Percentiles rank a stretch among this genome's conserved stretches.
These are phyloP conservation scores for Exobasidium rhododendri DNA, from an alignment of 1,284 basidiomycete genomes.

Conservation along the genomic window DNA sequence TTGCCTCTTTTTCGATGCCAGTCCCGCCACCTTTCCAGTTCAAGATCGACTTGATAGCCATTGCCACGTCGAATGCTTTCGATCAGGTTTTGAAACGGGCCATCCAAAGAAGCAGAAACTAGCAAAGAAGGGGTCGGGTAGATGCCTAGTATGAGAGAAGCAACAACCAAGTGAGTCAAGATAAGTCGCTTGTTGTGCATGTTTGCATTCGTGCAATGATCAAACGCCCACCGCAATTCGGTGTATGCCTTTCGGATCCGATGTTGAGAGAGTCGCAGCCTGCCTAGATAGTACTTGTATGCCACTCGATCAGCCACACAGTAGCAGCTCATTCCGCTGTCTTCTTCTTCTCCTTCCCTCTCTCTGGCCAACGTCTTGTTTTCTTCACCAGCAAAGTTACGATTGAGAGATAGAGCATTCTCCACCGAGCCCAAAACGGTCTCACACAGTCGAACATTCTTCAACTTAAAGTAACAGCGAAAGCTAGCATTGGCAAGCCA, in stretches of 20 bases:
- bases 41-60: neutral
- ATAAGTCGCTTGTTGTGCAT: slow-evolving; percentile 42
- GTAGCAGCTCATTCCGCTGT: slow-evolving; percentile 47
- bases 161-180: slow-evolving; percentile 53
- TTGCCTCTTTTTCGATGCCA: slow-evolving; percentile 9
- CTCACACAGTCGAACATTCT: slow-evolving; percentile 57
- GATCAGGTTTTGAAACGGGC: neutral
- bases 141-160: slow-evolving; percentile 55
- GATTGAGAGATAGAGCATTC: slow-evolving; percentile 52
- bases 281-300: slow-evolving; percentile 56
- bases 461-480: slow-evolving; percentile 50
- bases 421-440: slow-evolving; percentile 57
- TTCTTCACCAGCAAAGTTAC: slow-evolving; percentile 12
- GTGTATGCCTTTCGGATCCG: slow-evolving; percentile 53
- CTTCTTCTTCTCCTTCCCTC: slow-evolving; percentile 14
- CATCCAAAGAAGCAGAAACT: neutral
- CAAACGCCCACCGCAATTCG: slow-evolving; percentile 55
- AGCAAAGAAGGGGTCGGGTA: slow-evolving; percentile 51
- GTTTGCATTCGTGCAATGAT: slow-evolving; percentile 40
- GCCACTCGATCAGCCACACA: slow-evolving; percentile 54
- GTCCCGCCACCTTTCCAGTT: slow-evolving; percentile 6
- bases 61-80: neutral
- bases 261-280: slow-evolving; percentile 56
- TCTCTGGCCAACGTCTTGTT: slow-evolving; percentile 3
- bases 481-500: slow-evolving; percentile 52